Evolutionary conservation across 2,329 filamentous ascomycete genomes (phyloP).

Genomic region (Magnaporthiopsis incrustans): DNA sequence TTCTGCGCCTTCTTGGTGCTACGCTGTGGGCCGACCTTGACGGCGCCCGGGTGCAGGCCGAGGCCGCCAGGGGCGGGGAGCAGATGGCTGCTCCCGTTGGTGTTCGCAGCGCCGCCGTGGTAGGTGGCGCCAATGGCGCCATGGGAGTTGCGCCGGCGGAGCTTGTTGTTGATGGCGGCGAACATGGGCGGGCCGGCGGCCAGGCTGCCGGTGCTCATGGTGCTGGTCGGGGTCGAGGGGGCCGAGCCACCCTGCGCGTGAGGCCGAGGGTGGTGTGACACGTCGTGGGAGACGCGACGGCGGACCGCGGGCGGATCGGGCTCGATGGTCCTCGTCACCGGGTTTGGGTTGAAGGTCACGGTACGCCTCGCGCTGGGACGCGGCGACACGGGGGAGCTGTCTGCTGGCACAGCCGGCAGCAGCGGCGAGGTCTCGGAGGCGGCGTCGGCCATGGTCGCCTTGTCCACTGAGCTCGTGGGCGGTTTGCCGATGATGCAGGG

Average conservation of each 20-base stretch:
- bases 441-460: constrained; percentile 2
- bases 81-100: constrained; percentile 31
- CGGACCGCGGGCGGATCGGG: constrained; percentile 28
- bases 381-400: constrained; percentile 13
- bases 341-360: constrained; percentile 71
- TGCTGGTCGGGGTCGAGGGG: constrained; percentile 22
- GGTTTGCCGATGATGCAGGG: too few species aligned
- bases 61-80: constrained; percentile 19
- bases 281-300: constrained; percentile 19
- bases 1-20: constrained; percentile 96
- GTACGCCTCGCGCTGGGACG: constrained; percentile 46
- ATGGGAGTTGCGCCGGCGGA: constrained; percentile 79
- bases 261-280: constrained; percentile 26
- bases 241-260: constrained; percentile 12
- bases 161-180: constrained; percentile 76
- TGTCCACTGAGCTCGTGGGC: too few species aligned
- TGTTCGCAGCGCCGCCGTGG: constrained; percentile 23
- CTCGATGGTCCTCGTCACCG: constrained; percentile 53
- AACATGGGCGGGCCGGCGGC: constrained; percentile 52
- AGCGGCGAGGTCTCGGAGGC: constrained; percentile 17
- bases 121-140: constrained; percentile 28
- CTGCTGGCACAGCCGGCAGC: constrained; percentile 11
- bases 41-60: constrained; percentile 15
- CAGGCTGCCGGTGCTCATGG: constrained; percentile 33
- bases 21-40: constrained; percentile 85